Percentiles rank a stretch among this genome's conserved stretches.
phyloP scores from a whole-genome alignment of 257 asterid species.

The Scutellaria minor region DNA sequence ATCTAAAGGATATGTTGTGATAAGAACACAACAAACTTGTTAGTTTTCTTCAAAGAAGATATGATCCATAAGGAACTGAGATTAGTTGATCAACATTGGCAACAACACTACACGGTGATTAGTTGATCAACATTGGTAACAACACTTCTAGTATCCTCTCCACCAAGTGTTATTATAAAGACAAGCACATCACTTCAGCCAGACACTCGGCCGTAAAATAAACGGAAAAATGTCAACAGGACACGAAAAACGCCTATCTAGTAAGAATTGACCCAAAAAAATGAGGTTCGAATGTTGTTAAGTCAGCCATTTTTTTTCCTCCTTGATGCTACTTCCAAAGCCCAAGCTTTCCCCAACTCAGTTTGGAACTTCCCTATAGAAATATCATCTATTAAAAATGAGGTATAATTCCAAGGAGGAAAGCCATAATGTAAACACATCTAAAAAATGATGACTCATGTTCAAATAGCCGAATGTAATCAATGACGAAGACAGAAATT shows the following conservation, averaged over 20 bases:
- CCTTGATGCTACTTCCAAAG: slow-evolving; percentile 81
- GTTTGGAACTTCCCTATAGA: slow-evolving; percentile 91
- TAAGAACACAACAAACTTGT: neutral
- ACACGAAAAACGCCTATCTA: neutral
- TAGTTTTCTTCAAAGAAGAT: neutral
- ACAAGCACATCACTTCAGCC: slow-evolving; percentile 6
- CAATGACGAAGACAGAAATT: too few relatives aligned
- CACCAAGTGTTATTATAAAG: neutral
- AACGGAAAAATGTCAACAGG: neutral
- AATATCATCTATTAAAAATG: neutral
- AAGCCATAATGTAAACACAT: slow-evolving; percentile 12
- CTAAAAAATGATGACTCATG: neutral
- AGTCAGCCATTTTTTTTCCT: slow-evolving; percentile 48
- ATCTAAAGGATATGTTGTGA: neutral
- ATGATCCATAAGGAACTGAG: neutral
- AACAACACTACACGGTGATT: neutral
- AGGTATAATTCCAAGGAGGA: neutral
- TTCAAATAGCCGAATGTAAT: neutral
- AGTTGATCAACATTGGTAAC: neutral
- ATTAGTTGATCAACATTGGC: neutral
- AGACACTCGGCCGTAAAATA: slow-evolving; percentile 15
- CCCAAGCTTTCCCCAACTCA: slow-evolving; percentile 93
- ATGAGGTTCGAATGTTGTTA: neutral
- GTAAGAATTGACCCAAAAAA: neutral
- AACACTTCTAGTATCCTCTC: neutral